phyloP scores from a whole-genome alignment of 805 yeast species.

The Kluyveromyces aestuarii region DNA sequence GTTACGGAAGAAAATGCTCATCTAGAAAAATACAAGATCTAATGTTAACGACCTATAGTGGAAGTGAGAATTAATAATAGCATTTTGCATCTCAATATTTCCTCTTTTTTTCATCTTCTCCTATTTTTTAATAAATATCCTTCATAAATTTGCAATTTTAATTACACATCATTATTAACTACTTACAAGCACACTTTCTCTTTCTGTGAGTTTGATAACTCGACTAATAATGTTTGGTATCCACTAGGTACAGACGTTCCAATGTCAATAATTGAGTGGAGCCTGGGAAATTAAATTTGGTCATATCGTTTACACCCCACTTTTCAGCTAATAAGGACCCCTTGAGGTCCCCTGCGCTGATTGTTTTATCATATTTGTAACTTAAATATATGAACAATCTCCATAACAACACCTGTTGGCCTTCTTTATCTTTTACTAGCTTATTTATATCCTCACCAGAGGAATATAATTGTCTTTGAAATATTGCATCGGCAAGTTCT shows the following conservation, averaged over 20 bases:
- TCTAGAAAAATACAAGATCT: slow-evolving; percentile 34
- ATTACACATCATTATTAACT: not conserved
- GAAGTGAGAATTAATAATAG: not conserved
- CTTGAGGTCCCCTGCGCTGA: slow-evolving; percentile 20
- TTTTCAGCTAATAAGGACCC: slow-evolving; percentile 25
- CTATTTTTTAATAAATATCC: not conserved
- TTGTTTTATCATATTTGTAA: slow-evolving; percentile 29
- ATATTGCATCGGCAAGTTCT: slow-evolving; percentile 46
- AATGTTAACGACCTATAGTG: not conserved
- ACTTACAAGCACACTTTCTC: too few species aligned
- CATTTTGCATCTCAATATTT: not conserved
- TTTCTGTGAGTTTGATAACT: too few species aligned
- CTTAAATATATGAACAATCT: slow-evolving; percentile 33
- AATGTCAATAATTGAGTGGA: slow-evolving; percentile 6
- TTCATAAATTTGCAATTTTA: not conserved
- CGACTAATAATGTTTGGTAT: not conserved
- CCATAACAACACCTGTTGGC: slow-evolving; percentile 33
- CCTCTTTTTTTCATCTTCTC: slow-evolving; percentile 1
- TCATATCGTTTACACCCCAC: slow-evolving; percentile 26
- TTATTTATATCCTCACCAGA: slow-evolving; percentile 24
- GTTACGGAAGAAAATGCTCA: slow-evolving; percentile 40
- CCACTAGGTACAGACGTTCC: not conserved
- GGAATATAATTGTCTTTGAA: slow-evolving; percentile 47
- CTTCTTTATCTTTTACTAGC: slow-evolving; percentile 28
- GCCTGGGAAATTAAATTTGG: slow-evolving; percentile 20